Evolutionary conservation across 164 flowering plant genomes (phyloP), one percentile per base, ranked within the genome.

Genomic region (Aristolochia contorta): DNA sequence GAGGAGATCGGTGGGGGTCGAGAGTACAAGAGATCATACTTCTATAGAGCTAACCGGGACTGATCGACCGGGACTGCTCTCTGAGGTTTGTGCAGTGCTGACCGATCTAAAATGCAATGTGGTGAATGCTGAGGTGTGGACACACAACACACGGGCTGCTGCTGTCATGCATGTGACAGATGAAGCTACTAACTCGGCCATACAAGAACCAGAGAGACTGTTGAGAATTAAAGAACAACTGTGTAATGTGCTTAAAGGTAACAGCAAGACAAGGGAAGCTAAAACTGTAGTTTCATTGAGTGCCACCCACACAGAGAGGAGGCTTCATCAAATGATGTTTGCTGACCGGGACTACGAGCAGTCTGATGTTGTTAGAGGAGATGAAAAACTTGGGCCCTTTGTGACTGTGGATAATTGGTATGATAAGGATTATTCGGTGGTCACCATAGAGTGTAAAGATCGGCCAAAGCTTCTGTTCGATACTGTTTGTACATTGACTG

Each of bases 271-370:
- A 0, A 72, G 84, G 65, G 80, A 72, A 58, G 87, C 96, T 23
- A 89, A 81, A 68, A 90, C 90, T 33, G 81, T 75, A 14, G 82
- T 86, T n/a, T 74, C 92, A 32, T 70, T 69, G 58, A 84, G 70
- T 9, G 69, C 41, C 25, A 83, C 85, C 5, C 90, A 88, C 63
- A 78, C 86, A 6, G 99, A 81, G 51, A 79, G 99, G 59, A 75
- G 99, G 78, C 91, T 93, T 66, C 99, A 93, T 66, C 96, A 90
- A 69, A 82, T 93, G 87, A 83, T 93, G 99, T 85, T 87, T 75
- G 91, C 78, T 30, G 98, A 86, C 56, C 69, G 96, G 48, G 98
- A 93, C 51, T 90, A 86, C 63, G 90, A 82, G 54, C 72, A 78
- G 12, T 47, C 54, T 12, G 80, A 62, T 32, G 70, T 64, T 48